phyloP scores from a whole-genome alignment of 129 eudicot species.

The Centrapalus pauciflorus region DNA sequence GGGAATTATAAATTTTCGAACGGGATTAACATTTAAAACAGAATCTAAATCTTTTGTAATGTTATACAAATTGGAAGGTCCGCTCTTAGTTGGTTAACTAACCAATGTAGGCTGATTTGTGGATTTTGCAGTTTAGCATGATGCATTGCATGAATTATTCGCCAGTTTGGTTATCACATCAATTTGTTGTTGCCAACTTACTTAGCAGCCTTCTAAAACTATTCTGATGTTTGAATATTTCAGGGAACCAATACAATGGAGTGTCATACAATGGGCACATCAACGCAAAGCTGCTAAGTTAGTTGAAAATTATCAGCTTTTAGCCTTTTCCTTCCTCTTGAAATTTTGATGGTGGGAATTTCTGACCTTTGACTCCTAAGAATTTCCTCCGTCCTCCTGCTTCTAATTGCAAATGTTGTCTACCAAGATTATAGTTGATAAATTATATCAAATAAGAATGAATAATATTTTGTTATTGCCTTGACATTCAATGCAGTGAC shows the following conservation, averaged over 20 bases:
- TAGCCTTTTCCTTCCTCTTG: neutral
- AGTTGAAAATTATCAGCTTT: slow-evolving; percentile 1
- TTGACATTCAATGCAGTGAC: slow-evolving; percentile 20
- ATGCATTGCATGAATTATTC: no score
- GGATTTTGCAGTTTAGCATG: no score
- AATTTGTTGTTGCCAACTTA: neutral
- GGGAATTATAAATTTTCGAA: no score
- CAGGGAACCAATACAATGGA: slow-evolving; percentile 35
- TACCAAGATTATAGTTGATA: neutral
- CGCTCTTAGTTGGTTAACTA: no score
- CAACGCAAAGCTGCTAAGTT: slow-evolving; percentile 18
- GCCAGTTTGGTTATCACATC: neutral
- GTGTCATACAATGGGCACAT: slow-evolving; percentile 38
- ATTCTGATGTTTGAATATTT: slow-evolving; percentile 9
- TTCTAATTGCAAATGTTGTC: neutral
- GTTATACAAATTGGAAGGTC: no score
- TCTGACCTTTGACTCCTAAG: neutral
- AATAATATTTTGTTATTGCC: neutral
- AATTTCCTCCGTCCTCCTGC: neutral
- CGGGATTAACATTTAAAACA: no score
- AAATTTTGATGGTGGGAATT: neutral
- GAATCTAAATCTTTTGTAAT: no score
- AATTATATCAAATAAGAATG: neutral
- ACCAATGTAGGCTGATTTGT: no score
- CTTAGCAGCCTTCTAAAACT: neutral